Percentiles rank a stretch among this genome's conserved stretches.
Conservation (phyloP, 2,329 filamentous ascomycete genomes). For the Chlorencoelia australis region DNA sequence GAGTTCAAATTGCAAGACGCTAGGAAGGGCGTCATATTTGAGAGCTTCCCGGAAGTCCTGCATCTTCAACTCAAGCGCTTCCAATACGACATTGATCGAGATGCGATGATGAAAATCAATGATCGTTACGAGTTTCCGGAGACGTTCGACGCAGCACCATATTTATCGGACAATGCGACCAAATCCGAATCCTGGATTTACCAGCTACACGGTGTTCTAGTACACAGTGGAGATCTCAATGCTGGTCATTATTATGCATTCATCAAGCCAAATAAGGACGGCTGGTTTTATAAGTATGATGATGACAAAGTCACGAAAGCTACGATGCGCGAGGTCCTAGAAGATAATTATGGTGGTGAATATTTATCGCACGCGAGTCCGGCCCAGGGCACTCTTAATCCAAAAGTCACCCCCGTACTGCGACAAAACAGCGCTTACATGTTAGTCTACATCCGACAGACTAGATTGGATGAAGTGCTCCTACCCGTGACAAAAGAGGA, state of each 20-base stretch:
- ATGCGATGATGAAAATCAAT: slow-evolving; percentile 99
- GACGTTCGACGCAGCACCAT: slow-evolving; percentile 73
- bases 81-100: slow-evolving; percentile 91
- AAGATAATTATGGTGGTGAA: slow-evolving; percentile 94
- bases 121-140: slow-evolving; percentile 87
- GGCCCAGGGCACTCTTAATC: slow-evolving; percentile 31
- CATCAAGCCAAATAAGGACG: slow-evolving; percentile 84
- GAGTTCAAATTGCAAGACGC: slow-evolving; percentile 90
- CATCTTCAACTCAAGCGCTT: slow-evolving; percentile 96
- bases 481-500: slow-evolving; percentile 66
- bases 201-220: slow-evolving; percentile 86
- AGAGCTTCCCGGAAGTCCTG: slow-evolving; percentile 85
- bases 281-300: slow-evolving; percentile 94
- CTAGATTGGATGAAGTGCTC: slow-evolving; percentile 72
- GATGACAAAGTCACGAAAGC: slow-evolving; percentile 96
- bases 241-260: slow-evolving; percentile 98
- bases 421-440: slow-evolving; percentile 87
- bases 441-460: slow-evolving; percentile 93
- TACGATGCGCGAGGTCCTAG: slow-evolving; percentile 80
- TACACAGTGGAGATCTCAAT: slow-evolving; percentile 93
- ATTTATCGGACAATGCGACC: slow-evolving; percentile 77
- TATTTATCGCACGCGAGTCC: too few species aligned
- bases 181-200: slow-evolving; percentile 84
- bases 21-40: slow-evolving; percentile 96
- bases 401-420: slow-evolving; percentile 42